These are phyloP conservation scores for Opeltia flavorubescens DNA, from an alignment of 495 filamentous ascomycete species.

Conservation along the genomic window DNA sequence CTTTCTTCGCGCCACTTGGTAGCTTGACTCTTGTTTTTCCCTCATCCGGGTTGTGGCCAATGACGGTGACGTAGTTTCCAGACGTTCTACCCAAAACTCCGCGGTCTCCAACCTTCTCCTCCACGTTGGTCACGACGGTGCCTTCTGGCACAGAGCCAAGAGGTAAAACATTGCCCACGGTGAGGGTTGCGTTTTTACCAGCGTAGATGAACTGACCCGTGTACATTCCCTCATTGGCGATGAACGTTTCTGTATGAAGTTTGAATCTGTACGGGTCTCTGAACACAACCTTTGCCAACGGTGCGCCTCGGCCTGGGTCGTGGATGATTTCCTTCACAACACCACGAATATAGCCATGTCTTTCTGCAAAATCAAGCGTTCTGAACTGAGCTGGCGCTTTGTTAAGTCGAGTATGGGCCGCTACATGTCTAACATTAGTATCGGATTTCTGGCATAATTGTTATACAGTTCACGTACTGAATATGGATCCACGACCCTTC, in stretches of 20 bases:
- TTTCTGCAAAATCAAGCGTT: constrained; percentile 85
- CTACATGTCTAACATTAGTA: constrained; percentile 35
- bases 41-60: constrained; percentile 97
- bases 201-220: constrained; percentile 99
- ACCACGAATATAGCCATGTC: constrained; percentile 92
- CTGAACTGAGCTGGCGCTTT: constrained; percentile 89
- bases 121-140: constrained; percentile 96
- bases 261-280: constrained; percentile 86
- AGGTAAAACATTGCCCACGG: constrained; percentile 92
- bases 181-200: constrained; percentile 93
- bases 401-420: constrained; percentile 80
- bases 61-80: constrained; percentile 97
- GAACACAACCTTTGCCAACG: constrained; percentile 91
- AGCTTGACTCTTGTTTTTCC: constrained; percentile 99
- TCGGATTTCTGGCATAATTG: constrained; percentile 10
- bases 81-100: constrained; percentile 91
- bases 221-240: constrained; percentile 99
- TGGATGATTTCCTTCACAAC: constrained; percentile 98
- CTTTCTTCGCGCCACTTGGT: constrained; percentile 97
- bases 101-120: constrained; percentile 97
- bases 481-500: constrained; percentile 97
- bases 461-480: constrained; percentile 50
- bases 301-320: constrained; percentile 95
- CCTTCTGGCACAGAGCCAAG: constrained; percentile 89
- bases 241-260: constrained; percentile 90